A percentile compares a stretch with the other conserved stretches of the same genome.
These are phyloP conservation scores for Backusella tuberculispora DNA, from an alignment of 192 early-diverging fungal genomes.

Conservation along the genomic window DNA sequence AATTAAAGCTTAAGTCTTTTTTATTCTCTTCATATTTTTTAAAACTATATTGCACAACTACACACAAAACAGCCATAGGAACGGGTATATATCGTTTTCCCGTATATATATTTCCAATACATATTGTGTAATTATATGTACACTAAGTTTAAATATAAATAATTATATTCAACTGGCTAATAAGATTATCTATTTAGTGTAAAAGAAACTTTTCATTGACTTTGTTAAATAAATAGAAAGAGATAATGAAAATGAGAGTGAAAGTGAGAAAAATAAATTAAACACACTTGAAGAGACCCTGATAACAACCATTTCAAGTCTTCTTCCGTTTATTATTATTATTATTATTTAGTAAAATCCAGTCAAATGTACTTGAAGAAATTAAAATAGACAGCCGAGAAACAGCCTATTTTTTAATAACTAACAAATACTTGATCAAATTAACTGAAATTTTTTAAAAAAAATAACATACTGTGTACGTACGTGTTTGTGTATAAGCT, in stretches of 20 bases:
- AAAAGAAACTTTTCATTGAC: not conserved
- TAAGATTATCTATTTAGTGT: not conserved
- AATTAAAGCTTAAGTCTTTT: not conserved
- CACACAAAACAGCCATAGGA: not conserved
- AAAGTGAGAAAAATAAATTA: not conserved
- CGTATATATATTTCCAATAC: not conserved
- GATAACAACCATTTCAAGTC: too few species aligned
- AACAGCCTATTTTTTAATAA: too few species aligned
- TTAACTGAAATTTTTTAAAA: too few species aligned
- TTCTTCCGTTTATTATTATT: too few species aligned
- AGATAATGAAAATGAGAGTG: too few species aligned
- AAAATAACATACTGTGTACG: too few species aligned
- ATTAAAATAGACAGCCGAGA: too few species aligned
- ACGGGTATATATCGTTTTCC: not conserved
- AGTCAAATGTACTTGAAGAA: too few species aligned
- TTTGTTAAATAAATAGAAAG: not conserved
- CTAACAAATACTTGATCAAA: too few species aligned
- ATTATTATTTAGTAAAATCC: too few species aligned
- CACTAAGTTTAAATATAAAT: not conserved
- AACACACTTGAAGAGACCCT: too few species aligned
- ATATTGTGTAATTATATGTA: not conserved
- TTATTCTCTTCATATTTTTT: not conserved
- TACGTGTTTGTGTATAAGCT: too few species aligned
- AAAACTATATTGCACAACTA: not conserved
- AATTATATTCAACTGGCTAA: not conserved